A percentile compares a stretch with the other conserved stretches of the same genome.
These are phyloP conservation scores for Veloporphyrellus conicus DNA, from an alignment of 1,284 basidiomycete species.

Conservation along the genomic window DNA sequence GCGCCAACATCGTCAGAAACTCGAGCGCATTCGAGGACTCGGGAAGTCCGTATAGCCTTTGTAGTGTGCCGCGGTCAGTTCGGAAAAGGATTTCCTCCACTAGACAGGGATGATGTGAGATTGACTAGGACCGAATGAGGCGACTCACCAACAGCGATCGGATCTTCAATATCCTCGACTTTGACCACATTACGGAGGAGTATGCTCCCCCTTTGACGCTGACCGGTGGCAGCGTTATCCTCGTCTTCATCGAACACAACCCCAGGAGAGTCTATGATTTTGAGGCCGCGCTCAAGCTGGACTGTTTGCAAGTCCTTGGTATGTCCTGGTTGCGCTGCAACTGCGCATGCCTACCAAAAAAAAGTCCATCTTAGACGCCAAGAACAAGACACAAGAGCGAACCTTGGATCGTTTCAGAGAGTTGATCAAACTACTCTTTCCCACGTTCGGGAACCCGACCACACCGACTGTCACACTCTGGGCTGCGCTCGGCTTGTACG, in stretches of 20 bases:
- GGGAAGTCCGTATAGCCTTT: constrained; percentile 81
- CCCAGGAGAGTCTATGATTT: constrained; percentile 93
- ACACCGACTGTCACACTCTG: constrained; percentile 86
- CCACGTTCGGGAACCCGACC: constrained; percentile 96
- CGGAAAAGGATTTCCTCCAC: constrained; percentile 82
- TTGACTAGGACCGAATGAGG: background rate
- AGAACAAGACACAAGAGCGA: constrained; percentile 21
- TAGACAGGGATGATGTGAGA: constrained; percentile 26
- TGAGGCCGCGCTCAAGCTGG: constrained; percentile 88
- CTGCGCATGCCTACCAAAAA: constrained; percentile 68
- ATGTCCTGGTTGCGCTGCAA: constrained; percentile 94
- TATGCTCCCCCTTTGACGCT: constrained; percentile 60
- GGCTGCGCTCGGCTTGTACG: constrained; percentile 72
- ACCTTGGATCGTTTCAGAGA: constrained; percentile 88
- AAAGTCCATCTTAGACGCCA: constrained; percentile 36
- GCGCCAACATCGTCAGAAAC: constrained; percentile 87
- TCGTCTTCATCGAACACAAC: constrained; percentile 84
- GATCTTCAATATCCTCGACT: constrained; percentile 89
- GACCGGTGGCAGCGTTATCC: constrained; percentile 42
- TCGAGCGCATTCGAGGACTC: constrained; percentile 70
- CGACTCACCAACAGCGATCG: constrained; percentile 75
- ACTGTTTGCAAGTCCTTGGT: constrained; percentile 94
- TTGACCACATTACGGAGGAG: constrained; percentile 90
- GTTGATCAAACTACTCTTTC: constrained; percentile 95
- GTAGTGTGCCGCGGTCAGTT: constrained; percentile 65